A percentile compares a stretch with the other conserved stretches of the same genome.
Conservation (phyloP, 2,329 filamentous ascomycete genomes). For the Corinectria fuckeliana region DNA sequence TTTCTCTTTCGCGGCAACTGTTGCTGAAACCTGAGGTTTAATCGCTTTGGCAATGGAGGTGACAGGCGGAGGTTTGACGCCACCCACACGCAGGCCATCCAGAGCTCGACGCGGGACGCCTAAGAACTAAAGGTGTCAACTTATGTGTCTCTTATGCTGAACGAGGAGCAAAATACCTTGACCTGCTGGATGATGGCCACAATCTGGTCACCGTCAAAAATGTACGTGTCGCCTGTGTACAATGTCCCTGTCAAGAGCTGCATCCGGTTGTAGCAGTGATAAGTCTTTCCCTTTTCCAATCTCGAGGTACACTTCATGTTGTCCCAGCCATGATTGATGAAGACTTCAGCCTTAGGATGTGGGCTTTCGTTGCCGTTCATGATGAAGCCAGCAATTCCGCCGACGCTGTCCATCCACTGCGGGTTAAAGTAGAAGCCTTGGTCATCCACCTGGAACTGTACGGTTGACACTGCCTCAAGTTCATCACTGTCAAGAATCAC, state of each 20-base stretch:
- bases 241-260: slow-evolving; percentile 53
- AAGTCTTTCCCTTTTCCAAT: slow-evolving; percentile 47
- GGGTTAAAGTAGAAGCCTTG: slow-evolving; percentile 60
- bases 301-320: slow-evolving; percentile 53
- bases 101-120: slow-evolving; percentile 23
- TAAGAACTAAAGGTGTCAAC: slow-evolving; percentile 6
- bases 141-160: not conserved
- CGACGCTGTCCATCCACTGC: slow-evolving; percentile 65
- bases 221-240: slow-evolving; percentile 58
- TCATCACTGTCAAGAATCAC: slow-evolving; percentile 53
- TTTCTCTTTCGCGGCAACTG: not conserved
- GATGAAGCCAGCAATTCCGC: slow-evolving; percentile 67
- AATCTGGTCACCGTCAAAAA: slow-evolving; percentile 60
- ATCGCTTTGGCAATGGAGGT: not conserved
- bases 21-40: not conserved
- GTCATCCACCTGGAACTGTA: slow-evolving; percentile 57
- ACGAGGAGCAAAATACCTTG: slow-evolving; percentile 44
- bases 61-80: not conserved
- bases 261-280: slow-evolving; percentile 65
- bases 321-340: slow-evolving; percentile 67
- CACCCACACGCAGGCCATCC: slow-evolving; percentile 16
- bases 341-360: slow-evolving; percentile 61
- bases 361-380: slow-evolving; percentile 61
- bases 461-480: slow-evolving; percentile 46
- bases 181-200: slow-evolving; percentile 61